These are phyloP conservation scores for Rhodotorula sp. DNA, from an alignment of 1,284 basidiomycete genomes.

Conservation along the genomic window DNA sequence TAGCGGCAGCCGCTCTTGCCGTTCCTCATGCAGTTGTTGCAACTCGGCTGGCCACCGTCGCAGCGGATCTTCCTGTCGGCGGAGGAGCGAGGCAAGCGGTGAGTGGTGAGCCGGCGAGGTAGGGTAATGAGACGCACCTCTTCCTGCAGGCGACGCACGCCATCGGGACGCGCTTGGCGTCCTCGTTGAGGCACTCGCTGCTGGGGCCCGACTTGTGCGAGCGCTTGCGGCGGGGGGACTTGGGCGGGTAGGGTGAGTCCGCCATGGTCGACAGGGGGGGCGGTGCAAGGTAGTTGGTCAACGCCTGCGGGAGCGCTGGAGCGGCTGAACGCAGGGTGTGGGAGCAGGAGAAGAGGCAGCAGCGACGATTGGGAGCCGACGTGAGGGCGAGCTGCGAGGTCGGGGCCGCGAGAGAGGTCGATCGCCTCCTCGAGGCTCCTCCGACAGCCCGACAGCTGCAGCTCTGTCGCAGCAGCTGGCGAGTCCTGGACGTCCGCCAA, in stretches of 20 bases:
- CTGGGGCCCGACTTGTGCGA: not conserved
- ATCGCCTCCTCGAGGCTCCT: too few species aligned
- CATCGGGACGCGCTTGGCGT: not conserved
- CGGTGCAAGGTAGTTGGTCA: not conserved
- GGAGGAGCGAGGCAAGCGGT: not conserved
- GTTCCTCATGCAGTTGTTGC: not conserved
- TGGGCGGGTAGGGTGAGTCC: not conserved
- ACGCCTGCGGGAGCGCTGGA: too few species aligned
- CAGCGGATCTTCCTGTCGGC: not conserved
- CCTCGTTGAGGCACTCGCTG: not conserved
- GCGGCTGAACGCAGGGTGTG: too few species aligned
- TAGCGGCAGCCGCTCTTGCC: not conserved
- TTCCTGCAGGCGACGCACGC: constrained; percentile 2
- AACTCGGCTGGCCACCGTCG: not conserved
- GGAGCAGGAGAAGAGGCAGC: too few species aligned
- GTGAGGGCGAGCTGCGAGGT: too few species aligned
- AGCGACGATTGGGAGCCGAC: too few species aligned
- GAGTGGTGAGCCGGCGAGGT: too few species aligned
- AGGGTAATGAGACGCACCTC: not conserved
- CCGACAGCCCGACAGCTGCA: too few species aligned
- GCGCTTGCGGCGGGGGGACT: not conserved
- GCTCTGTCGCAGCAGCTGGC: too few species aligned
- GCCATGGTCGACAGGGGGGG: not conserved
- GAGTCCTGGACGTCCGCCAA: too few species aligned
- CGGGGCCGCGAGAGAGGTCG: too few species aligned